phyloP scores from a whole-genome alignment of 768 basidiomycete species.

The Russula compacta region DNA sequence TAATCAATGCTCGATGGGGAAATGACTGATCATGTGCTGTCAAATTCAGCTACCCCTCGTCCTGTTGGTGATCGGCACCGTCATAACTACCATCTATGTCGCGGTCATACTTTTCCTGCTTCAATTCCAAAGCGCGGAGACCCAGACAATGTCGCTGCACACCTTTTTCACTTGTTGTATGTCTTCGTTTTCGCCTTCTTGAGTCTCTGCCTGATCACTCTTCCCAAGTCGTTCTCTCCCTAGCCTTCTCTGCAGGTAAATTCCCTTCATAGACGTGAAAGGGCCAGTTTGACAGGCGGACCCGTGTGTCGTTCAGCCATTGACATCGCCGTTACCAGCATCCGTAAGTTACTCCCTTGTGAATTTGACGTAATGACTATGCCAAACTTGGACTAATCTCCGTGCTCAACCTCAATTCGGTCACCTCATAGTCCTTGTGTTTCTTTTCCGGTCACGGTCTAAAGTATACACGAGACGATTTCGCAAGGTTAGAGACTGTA shows the following conservation, averaged over 20 bases:
- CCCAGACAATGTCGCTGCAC: not conserved
- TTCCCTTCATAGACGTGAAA: not conserved
- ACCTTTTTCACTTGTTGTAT: conserved; percentile 10
- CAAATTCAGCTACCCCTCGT: not conserved
- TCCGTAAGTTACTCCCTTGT: conserved; percentile 1
- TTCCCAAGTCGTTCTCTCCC: not conserved
- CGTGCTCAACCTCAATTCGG: not conserved
- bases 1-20: not conserved
- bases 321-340: conserved; percentile 10
- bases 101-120: not conserved
- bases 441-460: conserved; percentile 7
- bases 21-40: not conserved
- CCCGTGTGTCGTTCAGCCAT: not conserved
- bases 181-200: not conserved
- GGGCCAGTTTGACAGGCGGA: not conserved
- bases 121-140: not conserved
- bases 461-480: not conserved
- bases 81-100: not conserved
- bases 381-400: not conserved
- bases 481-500: not conserved
- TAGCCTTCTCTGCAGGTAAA: conserved; percentile 4
- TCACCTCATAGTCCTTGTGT: conserved; percentile 5
- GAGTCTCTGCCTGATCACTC: not conserved
- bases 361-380: not conserved
- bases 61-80: conserved; percentile 3